A percentile compares a stretch with the other conserved stretches of the same genome.
These are phyloP conservation scores for Isoetes engelmannii DNA, from an alignment of 83 land plant species.

Conservation along the genomic window DNA sequence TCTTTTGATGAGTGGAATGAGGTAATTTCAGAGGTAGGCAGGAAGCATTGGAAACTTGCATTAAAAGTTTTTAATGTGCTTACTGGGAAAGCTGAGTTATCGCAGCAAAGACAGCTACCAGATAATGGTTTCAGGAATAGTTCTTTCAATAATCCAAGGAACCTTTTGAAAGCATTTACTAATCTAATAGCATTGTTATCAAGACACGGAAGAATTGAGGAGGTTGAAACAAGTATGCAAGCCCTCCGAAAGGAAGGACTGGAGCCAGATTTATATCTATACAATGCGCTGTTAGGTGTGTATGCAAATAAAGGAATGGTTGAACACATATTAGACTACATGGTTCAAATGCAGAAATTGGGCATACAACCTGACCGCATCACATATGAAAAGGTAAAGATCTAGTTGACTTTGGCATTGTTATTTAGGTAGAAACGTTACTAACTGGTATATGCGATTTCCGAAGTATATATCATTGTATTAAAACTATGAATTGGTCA, in stretches of 20 bases:
- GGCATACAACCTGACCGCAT: conserved; percentile 16
- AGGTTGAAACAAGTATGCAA: conserved; percentile 11
- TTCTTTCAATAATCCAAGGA: neutral
- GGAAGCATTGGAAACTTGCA: neutral
- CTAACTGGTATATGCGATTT: too few relatives aligned
- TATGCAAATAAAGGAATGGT: conserved; percentile 17
- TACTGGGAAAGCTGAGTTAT: neutral
- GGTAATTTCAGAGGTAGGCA: neutral
- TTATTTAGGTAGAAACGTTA: too few relatives aligned
- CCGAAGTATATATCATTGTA: too few relatives aligned
- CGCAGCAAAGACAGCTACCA: neutral
- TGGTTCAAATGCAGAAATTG: conserved; percentile 19
- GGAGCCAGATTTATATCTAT: conserved; percentile 11
- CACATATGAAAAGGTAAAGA: conserved; percentile 20
- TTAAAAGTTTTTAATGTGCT: neutral
- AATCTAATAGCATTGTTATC: conserved; percentile 14
- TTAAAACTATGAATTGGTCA: too few relatives aligned
- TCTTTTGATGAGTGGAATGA: conserved; percentile 1
- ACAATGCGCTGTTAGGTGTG: conserved; percentile 11
- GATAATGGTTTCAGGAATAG: neutral
- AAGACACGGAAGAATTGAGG: conserved; percentile 18
- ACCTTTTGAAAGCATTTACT: conserved; percentile 23
- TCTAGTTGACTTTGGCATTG: conserved; percentile 4
- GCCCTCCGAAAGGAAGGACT: conserved; percentile 15
- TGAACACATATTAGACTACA: conserved; percentile 7